Conservation (phyloP, 2,329 filamentous ascomycete species). For the Zarea fungicola region DNA sequence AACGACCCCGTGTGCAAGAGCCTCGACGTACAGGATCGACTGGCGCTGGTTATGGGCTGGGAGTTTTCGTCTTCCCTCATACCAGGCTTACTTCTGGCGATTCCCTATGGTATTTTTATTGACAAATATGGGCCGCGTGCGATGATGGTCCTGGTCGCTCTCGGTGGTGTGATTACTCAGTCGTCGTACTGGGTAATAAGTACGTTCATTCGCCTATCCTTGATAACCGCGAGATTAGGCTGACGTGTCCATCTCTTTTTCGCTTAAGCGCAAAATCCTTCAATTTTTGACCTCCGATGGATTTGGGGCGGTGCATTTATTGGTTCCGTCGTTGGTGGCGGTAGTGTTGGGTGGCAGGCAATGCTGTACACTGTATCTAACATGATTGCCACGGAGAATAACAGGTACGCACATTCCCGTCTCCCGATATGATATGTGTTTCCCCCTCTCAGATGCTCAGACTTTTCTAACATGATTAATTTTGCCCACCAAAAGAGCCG, state of each 20-base stretch:
- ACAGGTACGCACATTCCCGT: slow-evolving; percentile 7
- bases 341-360: slow-evolving; percentile 1
- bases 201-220: not conserved
- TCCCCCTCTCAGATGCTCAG: no score
- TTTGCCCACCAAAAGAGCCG: not conserved
- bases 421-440: no score
- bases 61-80: not conserved
- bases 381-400: not conserved
- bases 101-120: slow-evolving; percentile 7
- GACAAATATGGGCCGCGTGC: slow-evolving; percentile 1
- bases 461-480: not conserved
- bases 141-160: not conserved
- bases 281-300: not conserved
- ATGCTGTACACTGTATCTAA: not conserved
- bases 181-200: not conserved
- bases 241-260: not conserved
- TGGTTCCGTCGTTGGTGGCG: slow-evolving; percentile 4
- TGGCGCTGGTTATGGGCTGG: slow-evolving; percentile 4
- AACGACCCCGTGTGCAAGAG: slow-evolving; percentile 4
- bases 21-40: slow-evolving; percentile 4
- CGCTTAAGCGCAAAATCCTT: not conserved
- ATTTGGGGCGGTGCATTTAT: not conserved
- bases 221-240: no score
- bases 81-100: not conserved
- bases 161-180: not conserved